These are phyloP conservation scores for Heracleum sosnowskyi DNA, from an alignment of 129 eudicot genomes.

Conservation along the genomic window DNA sequence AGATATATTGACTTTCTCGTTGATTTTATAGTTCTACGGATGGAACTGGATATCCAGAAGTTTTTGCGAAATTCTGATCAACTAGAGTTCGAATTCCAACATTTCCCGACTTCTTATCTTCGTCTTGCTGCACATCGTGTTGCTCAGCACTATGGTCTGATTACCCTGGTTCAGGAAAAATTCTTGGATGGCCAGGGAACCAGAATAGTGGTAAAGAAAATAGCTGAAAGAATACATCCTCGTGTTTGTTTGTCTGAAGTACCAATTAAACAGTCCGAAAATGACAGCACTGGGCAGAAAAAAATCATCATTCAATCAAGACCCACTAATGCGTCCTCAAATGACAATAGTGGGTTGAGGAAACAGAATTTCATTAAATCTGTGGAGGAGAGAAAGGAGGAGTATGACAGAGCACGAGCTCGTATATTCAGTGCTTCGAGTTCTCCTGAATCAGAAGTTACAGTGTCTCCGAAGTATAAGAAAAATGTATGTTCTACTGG, in stretches of 20 bases:
- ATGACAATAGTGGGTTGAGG: slow-evolving; percentile 38
- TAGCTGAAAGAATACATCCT: slow-evolving; percentile 48
- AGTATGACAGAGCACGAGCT: slow-evolving; percentile 88
- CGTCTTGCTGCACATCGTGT: slow-evolving; percentile 99
- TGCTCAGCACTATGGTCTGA: slow-evolving; percentile 91
- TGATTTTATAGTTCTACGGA: slow-evolving; percentile 57
- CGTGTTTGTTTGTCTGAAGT: slow-evolving; percentile 60
- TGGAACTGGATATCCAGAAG: slow-evolving; percentile 90
- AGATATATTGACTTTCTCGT: neutral
- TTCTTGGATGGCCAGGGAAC: slow-evolving; percentile 57
- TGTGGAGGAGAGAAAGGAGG: slow-evolving; percentile 94
- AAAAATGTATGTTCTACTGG: slow-evolving; percentile 28
- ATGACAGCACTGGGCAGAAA: slow-evolving; percentile 47
- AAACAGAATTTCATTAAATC: slow-evolving; percentile 43
- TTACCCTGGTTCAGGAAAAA: slow-evolving; percentile 67
- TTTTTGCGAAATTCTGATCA: slow-evolving; percentile 49
- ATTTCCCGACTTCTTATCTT: slow-evolving; percentile 84
- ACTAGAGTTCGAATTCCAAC: slow-evolving; percentile 83
- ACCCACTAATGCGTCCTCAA: slow-evolving; percentile 38
- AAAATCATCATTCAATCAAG: slow-evolving; percentile 69
- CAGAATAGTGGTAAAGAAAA: slow-evolving; percentile 56
- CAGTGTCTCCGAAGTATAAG: slow-evolving; percentile 16
- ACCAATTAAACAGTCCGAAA: slow-evolving; percentile 59
- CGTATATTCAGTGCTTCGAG: slow-evolving; percentile 64
- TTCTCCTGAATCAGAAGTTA: slow-evolving; percentile 47